Base-by-base conservation (phyloP, 371 early-diverging fungal species). In the Dinochytrium kinnereticum region DNA sequence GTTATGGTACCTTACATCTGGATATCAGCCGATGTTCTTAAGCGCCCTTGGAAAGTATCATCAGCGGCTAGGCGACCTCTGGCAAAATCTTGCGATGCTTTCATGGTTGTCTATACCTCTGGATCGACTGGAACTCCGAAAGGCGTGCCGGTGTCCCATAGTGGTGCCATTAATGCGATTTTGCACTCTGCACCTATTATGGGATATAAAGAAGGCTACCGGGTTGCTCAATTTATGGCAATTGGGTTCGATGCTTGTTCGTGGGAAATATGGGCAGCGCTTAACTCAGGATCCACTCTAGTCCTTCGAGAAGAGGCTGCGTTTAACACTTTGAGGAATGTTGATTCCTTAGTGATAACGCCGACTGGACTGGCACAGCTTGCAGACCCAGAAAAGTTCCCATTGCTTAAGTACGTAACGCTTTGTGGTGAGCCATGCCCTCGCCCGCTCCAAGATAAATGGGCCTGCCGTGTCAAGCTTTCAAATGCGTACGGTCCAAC, bases 121-220 rank as follows among this genome's bases (percentile, higher is more conserved):
- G 87, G 87, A 26, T 79, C 85, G 7, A 86, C 86, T 0, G 87
- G 86, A 7, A 74, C 73, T 26, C 86, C 88, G 2, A 86, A 86
- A 65, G 88, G 88, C 10, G 84, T 85, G 19, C 59, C 82, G 55
- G 55, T 84, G 0, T 59, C 74, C 1, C 87, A 87, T 61, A 49
- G 40, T 19, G 61, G 51, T 51, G 69, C 61, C 24, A 33, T 72
- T 19, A 51, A 71, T 26, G 55, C 26, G 57, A 50, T 72, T 51
- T 30, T 68, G 44, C 37, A 26, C 31, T 28, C 21, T 1, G 28
- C 30, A 28, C 24, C 51, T 15, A n/a, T 51, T 15, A 59, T 31
- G 28, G 31, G 57, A 19, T 37, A 30, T 28, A 13, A 17, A 24
- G 57, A 51, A 30, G 69, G 73, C 26, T 24, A 33, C 34, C 70